A percentile compares a stretch with the other conserved stretches of the same genome.
Conservation (phyloP, 495 filamentous ascomycete genomes). For the Paragyromitra xinjiangensis region DNA sequence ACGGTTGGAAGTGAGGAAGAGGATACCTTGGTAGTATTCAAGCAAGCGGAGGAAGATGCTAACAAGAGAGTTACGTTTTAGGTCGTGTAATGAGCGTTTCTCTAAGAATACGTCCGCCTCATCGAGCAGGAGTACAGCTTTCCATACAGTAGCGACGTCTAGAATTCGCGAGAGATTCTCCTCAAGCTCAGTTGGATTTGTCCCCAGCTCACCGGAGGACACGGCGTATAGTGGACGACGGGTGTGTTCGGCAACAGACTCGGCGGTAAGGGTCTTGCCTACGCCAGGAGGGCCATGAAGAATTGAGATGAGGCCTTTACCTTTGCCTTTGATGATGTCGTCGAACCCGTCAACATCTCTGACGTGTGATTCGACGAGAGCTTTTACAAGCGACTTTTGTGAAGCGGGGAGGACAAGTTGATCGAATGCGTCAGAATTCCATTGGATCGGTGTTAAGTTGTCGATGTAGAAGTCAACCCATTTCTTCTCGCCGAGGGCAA, state of each 20-base stretch:
- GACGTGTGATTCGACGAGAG: slow-evolving; percentile 63
- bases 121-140: slow-evolving; percentile 66
- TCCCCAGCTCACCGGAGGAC: slow-evolving; percentile 67
- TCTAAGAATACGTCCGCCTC: slow-evolving; percentile 66
- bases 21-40: slow-evolving; percentile 67
- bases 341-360: slow-evolving; percentile 57
- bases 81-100: slow-evolving; percentile 60
- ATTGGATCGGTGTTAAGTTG: slow-evolving; percentile 61
- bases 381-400: slow-evolving; percentile 66
- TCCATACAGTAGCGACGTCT: slow-evolving; percentile 65
- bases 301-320: slow-evolving; percentile 69
- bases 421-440: slow-evolving; percentile 66
- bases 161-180: slow-evolving; percentile 64
- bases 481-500: slow-evolving; percentile 57
- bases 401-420: slow-evolving; percentile 64
- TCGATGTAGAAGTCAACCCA: slow-evolving; percentile 59
- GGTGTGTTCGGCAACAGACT: slow-evolving; percentile 65
- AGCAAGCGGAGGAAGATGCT: slow-evolving; percentile 66
- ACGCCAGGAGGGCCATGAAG: slow-evolving; percentile 68
- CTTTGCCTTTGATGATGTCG: slow-evolving; percentile 66
- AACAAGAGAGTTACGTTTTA: slow-evolving; percentile 67
- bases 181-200: slow-evolving; percentile 63
- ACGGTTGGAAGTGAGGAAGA: slow-evolving; percentile 66
- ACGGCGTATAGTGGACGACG: slow-evolving; percentile 66
- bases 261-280: slow-evolving; percentile 70